Conservation (phyloP, 1,284 basidiomycete species). For the Heterobasidion parviporum region DNA sequence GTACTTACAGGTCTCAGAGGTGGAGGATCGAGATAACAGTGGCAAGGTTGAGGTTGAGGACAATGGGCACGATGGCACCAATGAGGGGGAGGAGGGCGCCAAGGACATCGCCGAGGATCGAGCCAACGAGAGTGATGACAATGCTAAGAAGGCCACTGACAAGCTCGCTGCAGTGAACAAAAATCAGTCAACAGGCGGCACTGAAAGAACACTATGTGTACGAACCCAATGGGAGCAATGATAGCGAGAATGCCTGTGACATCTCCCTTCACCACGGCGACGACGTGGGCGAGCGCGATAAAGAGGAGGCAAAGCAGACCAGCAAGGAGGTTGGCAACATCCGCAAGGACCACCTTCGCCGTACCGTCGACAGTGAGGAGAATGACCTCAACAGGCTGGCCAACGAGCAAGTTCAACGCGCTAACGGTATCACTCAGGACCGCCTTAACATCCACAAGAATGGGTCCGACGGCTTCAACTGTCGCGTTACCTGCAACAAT, state of each 20-base stretch:
- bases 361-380: constrained; percentile 24
- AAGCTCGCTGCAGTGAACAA: constrained; percentile 12
- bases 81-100: constrained; percentile 5
- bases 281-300: constrained; percentile 21
- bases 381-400: constrained; percentile 20
- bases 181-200: not conserved
- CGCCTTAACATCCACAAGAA: constrained; percentile 22
- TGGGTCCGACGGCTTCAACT: constrained; percentile 17
- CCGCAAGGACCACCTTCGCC: constrained; percentile 18
- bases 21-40: not conserved
- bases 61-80: constrained; percentile 1
- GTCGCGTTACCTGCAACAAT: constrained; percentile 22
- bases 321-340: constrained; percentile 22
- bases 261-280: constrained; percentile 20
- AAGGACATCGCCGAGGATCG: constrained; percentile 17
- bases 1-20: not conserved
- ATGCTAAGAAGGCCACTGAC: constrained; percentile 19
- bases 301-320: constrained; percentile 21
- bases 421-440: constrained; percentile 21
- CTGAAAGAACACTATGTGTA: not conserved
- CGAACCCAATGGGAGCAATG: constrained; percentile 24
- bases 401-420: constrained; percentile 26
- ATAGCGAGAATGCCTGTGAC: constrained; percentile 17
- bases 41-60: not conserved
- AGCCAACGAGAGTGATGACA: constrained; percentile 22